These are phyloP conservation scores for Vickermania ingenoplastis DNA, from an alignment of 208 protist genomes.

Conservation along the genomic window DNA sequence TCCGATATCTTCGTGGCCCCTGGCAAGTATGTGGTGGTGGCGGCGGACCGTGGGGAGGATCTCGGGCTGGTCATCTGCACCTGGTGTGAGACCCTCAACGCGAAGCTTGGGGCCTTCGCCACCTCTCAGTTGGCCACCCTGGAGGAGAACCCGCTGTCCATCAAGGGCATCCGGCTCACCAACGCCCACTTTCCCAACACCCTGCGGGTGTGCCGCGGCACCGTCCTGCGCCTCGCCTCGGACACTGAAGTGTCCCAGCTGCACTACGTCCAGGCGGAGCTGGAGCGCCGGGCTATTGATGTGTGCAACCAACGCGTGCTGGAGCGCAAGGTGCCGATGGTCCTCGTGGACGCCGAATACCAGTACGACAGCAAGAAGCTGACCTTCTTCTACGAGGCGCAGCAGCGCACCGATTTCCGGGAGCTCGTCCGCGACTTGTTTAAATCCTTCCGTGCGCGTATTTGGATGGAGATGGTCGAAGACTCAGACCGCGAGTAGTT, in stretches of 20 bases:
- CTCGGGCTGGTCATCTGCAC: slow-evolving; percentile 77
- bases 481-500: slow-evolving; percentile 17
- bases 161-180: slow-evolving; percentile 46
- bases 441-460: slow-evolving; percentile 81
- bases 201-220: slow-evolving; percentile 70
- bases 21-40: slow-evolving; percentile 77
- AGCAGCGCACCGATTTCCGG: slow-evolving; percentile 84
- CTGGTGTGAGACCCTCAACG: slow-evolving; percentile 41
- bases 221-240: slow-evolving; percentile 53
- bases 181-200: slow-evolving; percentile 44
- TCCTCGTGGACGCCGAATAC: slow-evolving; percentile 87
- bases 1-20: slow-evolving; percentile 59
- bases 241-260: slow-evolving; percentile 60
- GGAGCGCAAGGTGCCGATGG: slow-evolving; percentile 78
- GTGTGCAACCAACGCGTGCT: slow-evolving; percentile 69
- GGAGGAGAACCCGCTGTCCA: slow-evolving; percentile 4
- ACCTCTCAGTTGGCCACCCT: background rate
- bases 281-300: slow-evolving; percentile 74
- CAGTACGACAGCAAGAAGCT: slow-evolving; percentile 90
- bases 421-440: slow-evolving; percentile 83
- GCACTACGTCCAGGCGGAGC: slow-evolving; percentile 58
- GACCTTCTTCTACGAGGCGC: slow-evolving; percentile 86
- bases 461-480: slow-evolving; percentile 87
- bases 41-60: slow-evolving; percentile 83
- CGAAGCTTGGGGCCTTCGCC: background rate